Evolutionary conservation across 371 early-diverging fungal genomes (phyloP), one percentile per base, ranked within the genome.

Genomic region (Capillidium heterosporum): DNA sequence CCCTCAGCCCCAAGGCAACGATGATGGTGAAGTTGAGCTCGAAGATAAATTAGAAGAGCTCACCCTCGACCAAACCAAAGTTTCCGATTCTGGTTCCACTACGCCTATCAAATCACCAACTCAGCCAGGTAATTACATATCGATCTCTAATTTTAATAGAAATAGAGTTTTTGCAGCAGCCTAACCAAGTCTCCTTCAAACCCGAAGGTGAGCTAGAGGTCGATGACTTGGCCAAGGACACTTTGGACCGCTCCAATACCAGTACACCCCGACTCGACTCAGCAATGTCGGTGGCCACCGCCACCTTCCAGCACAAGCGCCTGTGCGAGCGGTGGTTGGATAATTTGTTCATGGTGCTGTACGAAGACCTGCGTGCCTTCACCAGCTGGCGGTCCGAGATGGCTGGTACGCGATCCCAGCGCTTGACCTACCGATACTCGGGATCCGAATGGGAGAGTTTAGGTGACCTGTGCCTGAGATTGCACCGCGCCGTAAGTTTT

Each of bases 281-380:
- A 13, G 17, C 31, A 39, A 31, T 24, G 15, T 10, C 31, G 39
- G 35, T 29, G 19, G 11, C 32, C 11, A 17, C 31, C 21, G 19
- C 29, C 53, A 40, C 7, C 31, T 53, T 53, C 53, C 31, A 53
- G 4, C 53, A 87, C 71, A 95, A 97, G 73, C 78, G 97, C 19
- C 78, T 97, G 41, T 97, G 97, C 62, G 97, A 97, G 63, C 89
- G 94, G 53, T 97, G 97, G 97, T 74, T 97, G 61, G 97, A 97
- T 67, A 91, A 94, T 65, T 72, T 94, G 41, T 95, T 95, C 58
- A 93, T 95, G 94, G 90, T 95, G 2, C 68, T 97, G 41, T 97
- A 92, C 60, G 94, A 90, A 65, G 96, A 96, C 63, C 71, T 96
- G 53, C 83, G 96, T 29, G 81, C 89, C 21, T 96, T 92, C 67